Evolutionary conservation across 257 asterid species (phyloP).

Genomic region (Marsdenia floribunda): DNA sequence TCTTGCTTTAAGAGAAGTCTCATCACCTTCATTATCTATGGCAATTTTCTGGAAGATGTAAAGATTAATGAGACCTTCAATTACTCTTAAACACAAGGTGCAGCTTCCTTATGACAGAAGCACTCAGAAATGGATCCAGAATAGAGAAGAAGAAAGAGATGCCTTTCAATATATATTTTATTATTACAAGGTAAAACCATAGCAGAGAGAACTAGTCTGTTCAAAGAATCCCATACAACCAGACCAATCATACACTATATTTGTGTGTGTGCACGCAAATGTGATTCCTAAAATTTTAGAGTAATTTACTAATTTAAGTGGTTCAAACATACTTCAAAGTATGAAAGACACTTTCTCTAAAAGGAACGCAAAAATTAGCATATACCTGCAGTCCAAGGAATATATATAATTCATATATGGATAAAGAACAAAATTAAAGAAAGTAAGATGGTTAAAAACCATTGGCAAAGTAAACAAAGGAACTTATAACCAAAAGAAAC

Average conservation of each 20-base stretch:
- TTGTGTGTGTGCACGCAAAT: too few species aligned
- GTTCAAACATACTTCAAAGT: neutral
- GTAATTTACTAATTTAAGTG: too few species aligned
- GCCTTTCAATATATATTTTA: neutral
- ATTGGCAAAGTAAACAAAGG: neutral
- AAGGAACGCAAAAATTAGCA: neutral
- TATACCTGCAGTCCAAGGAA: neutral
- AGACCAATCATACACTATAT: neutral
- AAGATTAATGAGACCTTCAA: neutral
- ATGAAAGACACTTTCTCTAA: neutral
- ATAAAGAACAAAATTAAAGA: neutral
- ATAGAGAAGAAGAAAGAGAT: neutral
- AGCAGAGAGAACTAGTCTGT: neutral
- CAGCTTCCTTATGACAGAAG: neutral
- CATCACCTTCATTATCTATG: neutral
- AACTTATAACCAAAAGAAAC: constrained; percentile 19
- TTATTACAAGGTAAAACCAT: neutral
- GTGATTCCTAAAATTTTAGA: neutral
- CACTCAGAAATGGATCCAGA: neutral
- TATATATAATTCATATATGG: neutral
- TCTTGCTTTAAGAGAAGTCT: neutral
- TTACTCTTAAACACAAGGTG: neutral
- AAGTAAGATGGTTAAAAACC: neutral
- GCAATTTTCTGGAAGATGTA: neutral
- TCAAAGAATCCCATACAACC: neutral